Conservation (phyloP, 1,284 basidiomycete genomes). For the Pisolithus thermaeus region DNA sequence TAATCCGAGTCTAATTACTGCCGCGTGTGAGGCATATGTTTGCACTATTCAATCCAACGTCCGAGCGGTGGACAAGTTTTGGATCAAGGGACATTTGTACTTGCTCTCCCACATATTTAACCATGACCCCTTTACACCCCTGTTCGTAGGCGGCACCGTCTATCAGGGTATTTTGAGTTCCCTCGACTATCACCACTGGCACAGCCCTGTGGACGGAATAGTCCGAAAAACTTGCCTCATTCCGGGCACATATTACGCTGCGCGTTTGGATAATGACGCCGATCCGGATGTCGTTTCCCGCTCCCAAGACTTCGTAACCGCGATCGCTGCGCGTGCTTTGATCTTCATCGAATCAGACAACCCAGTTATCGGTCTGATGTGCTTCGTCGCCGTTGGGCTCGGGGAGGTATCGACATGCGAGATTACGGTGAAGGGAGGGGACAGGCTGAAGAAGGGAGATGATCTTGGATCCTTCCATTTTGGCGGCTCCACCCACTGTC, state of each 20-base stretch:
- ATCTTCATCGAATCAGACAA: slow-evolving; percentile 47
- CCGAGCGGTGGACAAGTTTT: slow-evolving; percentile 35
- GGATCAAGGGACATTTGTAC: slow-evolving; percentile 46
- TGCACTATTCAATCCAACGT: slow-evolving; percentile 35
- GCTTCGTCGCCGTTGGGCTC: slow-evolving; percentile 1
- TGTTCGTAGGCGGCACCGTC: slow-evolving; percentile 32
- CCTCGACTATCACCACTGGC: slow-evolving; percentile 52
- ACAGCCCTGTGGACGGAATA: slow-evolving; percentile 46
- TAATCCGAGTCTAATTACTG: slow-evolving; percentile 34
- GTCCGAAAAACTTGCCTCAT: slow-evolving; percentile 40
- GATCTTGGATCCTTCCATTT: slow-evolving; percentile 46
- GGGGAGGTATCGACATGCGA: slow-evolving; percentile 40
- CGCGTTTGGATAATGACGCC: slow-evolving; percentile 23
- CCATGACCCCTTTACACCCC: slow-evolving; percentile 32
- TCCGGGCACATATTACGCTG: slow-evolving; percentile 50
- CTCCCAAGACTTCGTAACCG: slow-evolving; percentile 22
- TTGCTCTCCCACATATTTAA: slow-evolving; percentile 36
- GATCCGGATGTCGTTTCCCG: slow-evolving; percentile 20
- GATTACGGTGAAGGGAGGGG: slow-evolving; percentile 22
- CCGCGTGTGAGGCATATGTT: slow-evolving; percentile 43
- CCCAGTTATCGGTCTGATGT: slow-evolving; percentile 32
- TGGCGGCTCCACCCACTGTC: slow-evolving; percentile 40
- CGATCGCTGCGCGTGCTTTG: slow-evolving; percentile 36
- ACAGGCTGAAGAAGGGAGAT: slow-evolving; percentile 37
- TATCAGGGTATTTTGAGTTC: slow-evolving; percentile 30